Evolutionary conservation across 345 rosid genomes (phyloP).

Genomic region (Salix purpurea): DNA sequence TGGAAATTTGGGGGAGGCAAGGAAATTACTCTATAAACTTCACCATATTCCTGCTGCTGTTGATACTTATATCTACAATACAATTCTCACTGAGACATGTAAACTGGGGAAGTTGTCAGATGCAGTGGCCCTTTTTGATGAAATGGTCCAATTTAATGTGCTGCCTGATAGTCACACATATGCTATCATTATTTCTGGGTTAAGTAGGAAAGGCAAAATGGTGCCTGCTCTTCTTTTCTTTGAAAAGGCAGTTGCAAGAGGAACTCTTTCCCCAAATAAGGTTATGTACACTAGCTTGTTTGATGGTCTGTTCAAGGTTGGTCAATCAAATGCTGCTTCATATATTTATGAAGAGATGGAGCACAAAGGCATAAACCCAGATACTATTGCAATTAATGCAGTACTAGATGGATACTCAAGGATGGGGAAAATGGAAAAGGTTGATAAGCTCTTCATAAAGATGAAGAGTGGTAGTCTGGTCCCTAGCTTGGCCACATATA

Average conservation of each 20-base stretch:
- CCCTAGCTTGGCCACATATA: conserved; percentile 66
- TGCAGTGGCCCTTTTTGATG: conserved; percentile 54
- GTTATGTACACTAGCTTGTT: conserved; percentile 57
- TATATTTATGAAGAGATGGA: conserved; percentile 46
- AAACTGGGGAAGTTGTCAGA: conserved; percentile 54
- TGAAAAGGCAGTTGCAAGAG: conserved; percentile 44
- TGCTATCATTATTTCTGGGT: conserved; percentile 58
- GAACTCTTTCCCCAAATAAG: conserved; percentile 34
- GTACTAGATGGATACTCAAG: conserved; percentile 54
- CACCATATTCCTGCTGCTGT: conserved; percentile 54
- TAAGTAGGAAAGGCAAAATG: conserved; percentile 63
- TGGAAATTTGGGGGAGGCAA: conserved; percentile 57
- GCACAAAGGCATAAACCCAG: conserved; percentile 42
- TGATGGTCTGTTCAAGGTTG: conserved; percentile 70
- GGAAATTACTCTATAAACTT: conserved; percentile 49
- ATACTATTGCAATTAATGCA: conserved; percentile 51
- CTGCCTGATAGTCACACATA: conserved; percentile 67
- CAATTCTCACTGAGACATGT: conserved; percentile 55
- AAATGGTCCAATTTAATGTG: conserved; percentile 55
- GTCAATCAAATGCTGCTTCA: conserved; percentile 52
- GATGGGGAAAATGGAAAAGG: conserved; percentile 53
- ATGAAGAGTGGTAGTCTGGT: conserved; percentile 31
- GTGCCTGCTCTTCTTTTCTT: conserved; percentile 62
- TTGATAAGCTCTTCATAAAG: conserved; percentile 40
- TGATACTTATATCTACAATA: conserved; percentile 64